Evolutionary conservation across 768 basidiomycete genomes (phyloP), one percentile per base, ranked within the genome.

Genomic region (Daedalea quercina): DNA sequence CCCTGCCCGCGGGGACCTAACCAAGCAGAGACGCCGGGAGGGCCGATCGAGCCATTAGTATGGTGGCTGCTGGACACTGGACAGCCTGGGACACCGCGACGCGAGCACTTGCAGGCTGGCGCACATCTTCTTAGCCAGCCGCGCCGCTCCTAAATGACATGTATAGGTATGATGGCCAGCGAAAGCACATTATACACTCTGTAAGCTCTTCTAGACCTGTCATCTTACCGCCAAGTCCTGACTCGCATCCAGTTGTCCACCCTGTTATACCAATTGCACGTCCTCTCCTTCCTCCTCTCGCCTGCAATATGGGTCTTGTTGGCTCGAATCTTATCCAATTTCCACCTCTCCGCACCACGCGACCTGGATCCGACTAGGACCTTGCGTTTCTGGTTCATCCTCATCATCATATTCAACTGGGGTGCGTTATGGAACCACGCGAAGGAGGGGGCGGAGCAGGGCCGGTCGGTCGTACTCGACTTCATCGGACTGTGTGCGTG

Each of bases 401-500:
- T 85, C 59, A 72, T 87, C 57, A 57, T 82, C 50, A 60, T 78
- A 54, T 74, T 82, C 67, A 88, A 88, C 55, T 55, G 71, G 33
- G 75, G 80, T 28, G 78, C 74, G 57, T 54, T 90, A 34, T 87
- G 82, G 79, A 70, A 69, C 33, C 89, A 91, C 59, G 71, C 76
- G 51, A 72, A 70, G 26, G 66, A 73, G 35, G 77, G 78, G 3
- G 69, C 78, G 49, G 65, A 74, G 25, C 77, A 83, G 52, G 80
- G 81, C n/a, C 74, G 82, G 59, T 71, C 78, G 9, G 68, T 89
- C 61, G 67, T 91, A 31, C 79, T 91, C 54, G 88, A 90, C 65
- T 90, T 90, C 62, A 77, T 90, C 53, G 88, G 89, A 51, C 75
- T 82, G 74, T 80, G 89, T 90, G 59, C 47, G 83, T 74, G n/a